Base-by-base conservation (phyloP, 495 filamentous ascomycete genomes). In the Talaromyces ruber region DNA sequence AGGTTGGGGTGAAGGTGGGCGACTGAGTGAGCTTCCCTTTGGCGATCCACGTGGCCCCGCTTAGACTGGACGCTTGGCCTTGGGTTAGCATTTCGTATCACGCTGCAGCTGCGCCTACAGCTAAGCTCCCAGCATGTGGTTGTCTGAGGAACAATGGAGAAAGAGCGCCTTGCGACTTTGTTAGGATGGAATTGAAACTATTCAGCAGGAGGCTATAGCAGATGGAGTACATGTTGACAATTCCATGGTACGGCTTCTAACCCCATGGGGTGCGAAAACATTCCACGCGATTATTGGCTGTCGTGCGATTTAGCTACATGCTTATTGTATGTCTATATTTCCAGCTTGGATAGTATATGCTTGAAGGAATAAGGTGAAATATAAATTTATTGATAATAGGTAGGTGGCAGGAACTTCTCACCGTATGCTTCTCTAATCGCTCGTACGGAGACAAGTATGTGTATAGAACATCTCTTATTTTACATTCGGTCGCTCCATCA, bases 1-100 rank as follows among this genome's bases (percentile, higher is more conserved):
- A 39, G 55, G 59, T 54, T n/a, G n/a, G n/a, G n/a, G 51, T 43
- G 57, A 53, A n/a, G 43, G 57, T 34, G 29, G 60, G 25, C 53
- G 61, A 47, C 39, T 47, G n/a, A 21, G 21, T 5, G 11, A 21
- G 45, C 37, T 37, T 25, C 4, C n/a, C 12, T 29, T 57, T 11
- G n/a, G 57, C 56, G 69, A 73, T 78, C 70, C 74, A 79, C 74
- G 76, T 77, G 76, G 68, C 71, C 67, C 73, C 70, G 71, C 72
- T 37, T 25, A 59, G 58, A 16, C 34, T 30, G 34, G 22, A 30
- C 58, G 58, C 34, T 51, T 60, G 16, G 22, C 34, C 18, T 58
- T 28, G 29, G 24, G 6, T 45, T 60, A n/a, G 25, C 34, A 29
- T 47, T 26, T 28, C 16, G 43, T 60, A 60, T 60, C 43, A 45